phyloP scores from a whole-genome alignment of 306 rosid species.

The Lotus japonicus region DNA sequence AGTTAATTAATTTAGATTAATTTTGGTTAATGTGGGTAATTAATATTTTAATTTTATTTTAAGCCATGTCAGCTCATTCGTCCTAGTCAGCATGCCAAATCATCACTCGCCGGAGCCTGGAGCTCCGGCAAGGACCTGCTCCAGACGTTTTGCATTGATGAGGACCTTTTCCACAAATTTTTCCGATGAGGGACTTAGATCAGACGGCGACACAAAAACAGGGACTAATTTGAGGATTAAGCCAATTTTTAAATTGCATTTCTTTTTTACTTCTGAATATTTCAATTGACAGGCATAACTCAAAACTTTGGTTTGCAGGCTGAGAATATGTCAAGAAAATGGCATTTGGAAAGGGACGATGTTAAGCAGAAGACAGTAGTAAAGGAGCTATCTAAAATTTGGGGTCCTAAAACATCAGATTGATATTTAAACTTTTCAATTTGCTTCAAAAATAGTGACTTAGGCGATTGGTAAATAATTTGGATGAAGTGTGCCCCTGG shows the following conservation, averaged over 20 bases:
- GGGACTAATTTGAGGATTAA: too few species aligned
- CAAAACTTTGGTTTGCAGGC: slow-evolving; percentile 44
- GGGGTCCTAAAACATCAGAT: slow-evolving; percentile 43
- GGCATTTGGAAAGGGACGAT: slow-evolving; percentile 59
- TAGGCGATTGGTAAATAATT: background rate
- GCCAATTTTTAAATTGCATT: slow-evolving; percentile 12
- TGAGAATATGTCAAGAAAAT: slow-evolving; percentile 56
- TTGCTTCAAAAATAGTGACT: background rate
- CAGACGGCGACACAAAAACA: too few species aligned
- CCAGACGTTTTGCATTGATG: too few species aligned
- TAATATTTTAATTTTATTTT: too few species aligned
- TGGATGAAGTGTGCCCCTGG: background rate
- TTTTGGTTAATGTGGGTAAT: too few species aligned
- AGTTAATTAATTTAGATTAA: too few species aligned
- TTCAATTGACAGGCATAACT: slow-evolving; percentile 20
- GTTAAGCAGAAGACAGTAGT: slow-evolving; percentile 59
- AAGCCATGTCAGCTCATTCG: too few species aligned
- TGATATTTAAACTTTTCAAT: slow-evolving; percentile 9
- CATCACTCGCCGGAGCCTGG: too few species aligned
- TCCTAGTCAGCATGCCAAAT: too few species aligned
- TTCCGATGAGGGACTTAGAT: too few species aligned
- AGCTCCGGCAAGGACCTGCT: too few species aligned
- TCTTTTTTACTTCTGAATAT: background rate
- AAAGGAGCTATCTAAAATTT: slow-evolving; percentile 57
- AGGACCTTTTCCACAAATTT: too few species aligned